Evolutionary conservation across 2,329 filamentous ascomycete species (phyloP).

Genomic region (Hypomyces rosellus): DNA sequence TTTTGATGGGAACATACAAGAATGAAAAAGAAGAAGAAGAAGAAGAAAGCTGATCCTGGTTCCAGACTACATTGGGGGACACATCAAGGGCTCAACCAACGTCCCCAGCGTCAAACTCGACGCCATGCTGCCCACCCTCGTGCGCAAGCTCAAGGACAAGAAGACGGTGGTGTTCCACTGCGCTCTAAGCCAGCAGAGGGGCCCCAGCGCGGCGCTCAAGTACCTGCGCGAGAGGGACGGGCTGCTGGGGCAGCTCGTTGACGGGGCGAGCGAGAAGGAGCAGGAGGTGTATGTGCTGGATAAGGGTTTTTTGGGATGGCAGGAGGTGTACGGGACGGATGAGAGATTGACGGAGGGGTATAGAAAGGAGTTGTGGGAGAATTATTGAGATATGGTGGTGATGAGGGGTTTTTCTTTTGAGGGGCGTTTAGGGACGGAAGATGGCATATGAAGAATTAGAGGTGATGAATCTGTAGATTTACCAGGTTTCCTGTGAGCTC

Average conservation of each 20-base stretch:
- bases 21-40: not conserved
- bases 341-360: constrained; percentile 77
- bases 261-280: constrained; percentile 24
- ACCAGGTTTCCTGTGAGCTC: too few species aligned
- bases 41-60: not conserved
- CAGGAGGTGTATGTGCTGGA: constrained; percentile 81
- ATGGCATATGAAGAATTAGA: too few species aligned
- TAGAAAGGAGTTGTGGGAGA: constrained; percentile 75
- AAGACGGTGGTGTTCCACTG: constrained; percentile 92
- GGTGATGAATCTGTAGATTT: too few species aligned
- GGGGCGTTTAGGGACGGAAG: too few species aligned
- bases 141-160: constrained; percentile 68
- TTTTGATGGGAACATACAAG: not conserved
- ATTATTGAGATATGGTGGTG: constrained; percentile 31
- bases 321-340: constrained; percentile 75
- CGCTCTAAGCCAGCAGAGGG: constrained; percentile 82
- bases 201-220: constrained; percentile 73
- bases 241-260: constrained; percentile 25
- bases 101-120: constrained; percentile 69
- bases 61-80: constrained; percentile 80
- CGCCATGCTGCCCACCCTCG: constrained; percentile 71
- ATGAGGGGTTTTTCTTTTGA: not conserved
- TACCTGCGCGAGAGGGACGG: constrained; percentile 68
- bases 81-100: constrained; percentile 74
- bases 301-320: constrained; percentile 82